phyloP scores from a whole-genome alignment of 2,329 filamentous ascomycete species.

The Xylaria arbuscula region DNA sequence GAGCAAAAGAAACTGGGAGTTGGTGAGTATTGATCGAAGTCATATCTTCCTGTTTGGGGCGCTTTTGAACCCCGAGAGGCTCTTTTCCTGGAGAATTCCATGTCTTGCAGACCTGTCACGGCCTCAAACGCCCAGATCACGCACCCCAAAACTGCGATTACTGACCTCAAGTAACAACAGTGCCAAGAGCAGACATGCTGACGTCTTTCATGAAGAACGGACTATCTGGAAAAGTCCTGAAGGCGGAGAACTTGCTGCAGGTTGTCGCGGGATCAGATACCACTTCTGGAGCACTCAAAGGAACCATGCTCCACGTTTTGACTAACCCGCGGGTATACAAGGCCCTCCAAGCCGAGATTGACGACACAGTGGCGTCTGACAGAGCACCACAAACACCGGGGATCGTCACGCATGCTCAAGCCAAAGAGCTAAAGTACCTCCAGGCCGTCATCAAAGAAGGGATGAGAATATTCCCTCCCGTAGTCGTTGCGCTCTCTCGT shows the following conservation, averaged over 20 bases:
- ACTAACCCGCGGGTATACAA: slow-evolving; percentile 57
- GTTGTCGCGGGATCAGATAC: slow-evolving; percentile 67
- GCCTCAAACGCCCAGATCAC: not conserved
- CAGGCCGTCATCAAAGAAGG: slow-evolving; percentile 56
- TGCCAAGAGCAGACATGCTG: slow-evolving; percentile 46
- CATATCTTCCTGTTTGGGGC: not conserved
- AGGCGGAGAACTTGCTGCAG: slow-evolving; percentile 52
- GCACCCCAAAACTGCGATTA: not conserved
- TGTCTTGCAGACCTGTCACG: not conserved
- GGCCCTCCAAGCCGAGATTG: slow-evolving; percentile 56
- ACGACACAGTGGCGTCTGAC: slow-evolving; percentile 49
- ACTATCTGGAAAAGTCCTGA: slow-evolving; percentile 42
- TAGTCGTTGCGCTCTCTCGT: slow-evolving; percentile 39
- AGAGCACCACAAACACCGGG: slow-evolving; percentile 51
- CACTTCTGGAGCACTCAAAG: slow-evolving; percentile 61
- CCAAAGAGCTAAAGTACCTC: slow-evolving; percentile 52
- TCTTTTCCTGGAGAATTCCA: not conserved
- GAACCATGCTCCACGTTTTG: slow-evolving; percentile 60
- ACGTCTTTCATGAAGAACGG: slow-evolving; percentile 48
- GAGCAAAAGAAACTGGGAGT: slow-evolving; percentile 25
- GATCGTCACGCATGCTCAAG: slow-evolving; percentile 45
- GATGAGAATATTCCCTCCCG: slow-evolving; percentile 52
- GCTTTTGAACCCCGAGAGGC: not conserved
- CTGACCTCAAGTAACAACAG: not conserved
- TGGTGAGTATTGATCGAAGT: not conserved